Evolutionary conservation across 257 asterid genomes (phyloP).

Genomic region (Petunia secreta): DNA sequence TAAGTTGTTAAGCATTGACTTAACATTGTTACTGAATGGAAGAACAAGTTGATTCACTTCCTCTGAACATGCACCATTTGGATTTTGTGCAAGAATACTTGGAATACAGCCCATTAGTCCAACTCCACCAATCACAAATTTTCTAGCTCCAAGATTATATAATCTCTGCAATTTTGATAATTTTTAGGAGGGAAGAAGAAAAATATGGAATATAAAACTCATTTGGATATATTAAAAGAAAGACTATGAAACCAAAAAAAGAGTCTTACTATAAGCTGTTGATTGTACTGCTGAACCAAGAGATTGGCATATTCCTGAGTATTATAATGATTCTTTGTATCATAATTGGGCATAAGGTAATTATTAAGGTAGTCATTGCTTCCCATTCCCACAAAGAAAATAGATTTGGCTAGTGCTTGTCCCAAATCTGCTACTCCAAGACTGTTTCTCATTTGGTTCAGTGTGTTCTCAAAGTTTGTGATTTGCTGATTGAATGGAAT

Average conservation of each 20-base stretch:
- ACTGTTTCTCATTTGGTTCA: conserved; percentile 56
- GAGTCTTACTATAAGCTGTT: conserved; percentile 63
- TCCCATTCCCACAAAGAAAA: conserved; percentile 95
- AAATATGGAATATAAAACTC: neutral
- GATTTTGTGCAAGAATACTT: conserved; percentile 73
- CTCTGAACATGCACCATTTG: conserved; percentile 56
- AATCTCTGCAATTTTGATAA: conserved; percentile 49
- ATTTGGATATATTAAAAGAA: neutral
- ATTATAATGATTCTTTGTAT: conserved; percentile 67
- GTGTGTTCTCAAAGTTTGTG: conserved; percentile 70
- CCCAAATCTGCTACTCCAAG: conserved; percentile 62
- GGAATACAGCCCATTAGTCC: conserved; percentile 94
- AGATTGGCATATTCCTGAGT: conserved; percentile 73
- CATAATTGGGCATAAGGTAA: conserved; percentile 83
- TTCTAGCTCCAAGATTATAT: conserved; percentile 92
- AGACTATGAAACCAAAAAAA: neutral
- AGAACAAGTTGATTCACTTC: conserved; percentile 61
- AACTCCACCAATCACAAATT: conserved; percentile 75
- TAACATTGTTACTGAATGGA: conserved; percentile 69
- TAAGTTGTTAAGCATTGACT: conserved; percentile 66
- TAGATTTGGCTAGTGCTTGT: conserved; percentile 52
- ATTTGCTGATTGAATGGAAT: conserved; percentile 97
- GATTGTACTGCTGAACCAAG: conserved; percentile 62
- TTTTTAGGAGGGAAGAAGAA: neutral
- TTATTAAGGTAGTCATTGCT: conserved; percentile 97